Percentiles rank a stretch among this genome's conserved stretches.
These are phyloP conservation scores for Sugiyamaella neomexicana DNA, from an alignment of 1,139 yeast species.

Conservation along the genomic window DNA sequence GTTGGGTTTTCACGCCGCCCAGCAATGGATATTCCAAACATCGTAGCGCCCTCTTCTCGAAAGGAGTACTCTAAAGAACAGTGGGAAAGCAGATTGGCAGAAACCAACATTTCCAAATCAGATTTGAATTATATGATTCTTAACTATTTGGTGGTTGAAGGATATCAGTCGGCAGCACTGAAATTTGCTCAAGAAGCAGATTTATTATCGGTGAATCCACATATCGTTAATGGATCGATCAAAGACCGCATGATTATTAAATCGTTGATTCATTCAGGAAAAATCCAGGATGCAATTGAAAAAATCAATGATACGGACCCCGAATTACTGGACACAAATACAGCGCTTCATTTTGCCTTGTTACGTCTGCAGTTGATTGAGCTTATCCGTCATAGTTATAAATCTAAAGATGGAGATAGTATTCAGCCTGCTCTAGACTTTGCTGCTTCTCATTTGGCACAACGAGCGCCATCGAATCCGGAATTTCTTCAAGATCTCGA, in stretches of 20 bases:
- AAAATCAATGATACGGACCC: conserved; percentile 43
- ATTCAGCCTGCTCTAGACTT: conserved; percentile 42
- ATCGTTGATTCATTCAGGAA: conserved; percentile 39
- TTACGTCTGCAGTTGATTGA: conserved; percentile 45
- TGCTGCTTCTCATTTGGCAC: conserved; percentile 42
- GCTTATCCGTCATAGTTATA: conserved; percentile 38
- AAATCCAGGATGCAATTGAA: conserved; percentile 42
- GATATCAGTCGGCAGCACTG: conserved; percentile 42
- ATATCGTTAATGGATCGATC: conserved; percentile 23
- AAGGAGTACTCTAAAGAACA: conserved; percentile 30
- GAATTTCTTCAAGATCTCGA: conserved; percentile 41
- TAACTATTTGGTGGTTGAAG: conserved; percentile 44
- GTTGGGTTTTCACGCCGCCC: not conserved
- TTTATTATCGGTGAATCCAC: conserved; percentile 10
- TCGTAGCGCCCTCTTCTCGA: conserved; percentile 7
- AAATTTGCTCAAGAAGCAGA: conserved; percentile 43
- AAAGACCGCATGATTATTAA: conserved; percentile 40
- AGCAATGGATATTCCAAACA: conserved; percentile 15
- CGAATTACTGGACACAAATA: conserved; percentile 40
- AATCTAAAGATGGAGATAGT: conserved; percentile 27
- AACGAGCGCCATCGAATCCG: conserved; percentile 40
- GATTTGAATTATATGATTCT: conserved; percentile 41
- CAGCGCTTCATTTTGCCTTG: conserved; percentile 41
- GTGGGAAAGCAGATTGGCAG: conserved; percentile 33
- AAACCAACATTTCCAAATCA: conserved; percentile 30